These are phyloP conservation scores for Albophoma yamanashiensis DNA, from an alignment of 2,329 filamentous ascomycete genomes.

Conservation along the genomic window DNA sequence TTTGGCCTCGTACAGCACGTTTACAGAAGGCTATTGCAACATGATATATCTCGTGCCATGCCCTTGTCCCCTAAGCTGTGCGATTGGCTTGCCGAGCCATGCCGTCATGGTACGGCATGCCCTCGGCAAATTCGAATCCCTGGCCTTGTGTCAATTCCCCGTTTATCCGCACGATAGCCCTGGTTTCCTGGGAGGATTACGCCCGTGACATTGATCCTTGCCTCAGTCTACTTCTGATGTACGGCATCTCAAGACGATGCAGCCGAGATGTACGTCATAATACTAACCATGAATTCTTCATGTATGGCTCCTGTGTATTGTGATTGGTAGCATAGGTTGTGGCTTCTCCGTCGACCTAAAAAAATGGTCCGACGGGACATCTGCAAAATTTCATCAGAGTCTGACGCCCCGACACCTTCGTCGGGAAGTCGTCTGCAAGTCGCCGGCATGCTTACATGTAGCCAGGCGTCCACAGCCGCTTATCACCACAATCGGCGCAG, in stretches of 20 bases:
- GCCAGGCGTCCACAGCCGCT: background rate
- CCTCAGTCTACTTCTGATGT: background rate
- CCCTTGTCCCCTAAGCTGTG: background rate
- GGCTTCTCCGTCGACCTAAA: background rate
- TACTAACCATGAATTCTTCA: background rate
- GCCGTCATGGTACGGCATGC: background rate
- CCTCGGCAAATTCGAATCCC: background rate
- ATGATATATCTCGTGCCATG: background rate
- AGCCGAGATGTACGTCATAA: background rate
- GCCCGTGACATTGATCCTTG: background rate
- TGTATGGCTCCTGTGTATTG: background rate
- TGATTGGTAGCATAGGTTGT: background rate
- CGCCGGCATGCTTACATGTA: background rate
- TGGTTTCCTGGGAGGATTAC: background rate
- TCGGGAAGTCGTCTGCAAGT: background rate
- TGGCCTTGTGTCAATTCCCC: background rate
- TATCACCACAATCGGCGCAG: too few relatives aligned
- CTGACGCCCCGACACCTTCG: background rate
- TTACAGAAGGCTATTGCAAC: background rate
- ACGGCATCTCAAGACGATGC: background rate
- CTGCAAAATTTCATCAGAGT: background rate
- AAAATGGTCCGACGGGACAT: background rate
- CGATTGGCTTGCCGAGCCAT: background rate
- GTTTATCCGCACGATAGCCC: background rate
- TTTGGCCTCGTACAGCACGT: background rate